phyloP scores from a whole-genome alignment of 768 basidiomycete genomes.

The Tricholoma matsutake region DNA sequence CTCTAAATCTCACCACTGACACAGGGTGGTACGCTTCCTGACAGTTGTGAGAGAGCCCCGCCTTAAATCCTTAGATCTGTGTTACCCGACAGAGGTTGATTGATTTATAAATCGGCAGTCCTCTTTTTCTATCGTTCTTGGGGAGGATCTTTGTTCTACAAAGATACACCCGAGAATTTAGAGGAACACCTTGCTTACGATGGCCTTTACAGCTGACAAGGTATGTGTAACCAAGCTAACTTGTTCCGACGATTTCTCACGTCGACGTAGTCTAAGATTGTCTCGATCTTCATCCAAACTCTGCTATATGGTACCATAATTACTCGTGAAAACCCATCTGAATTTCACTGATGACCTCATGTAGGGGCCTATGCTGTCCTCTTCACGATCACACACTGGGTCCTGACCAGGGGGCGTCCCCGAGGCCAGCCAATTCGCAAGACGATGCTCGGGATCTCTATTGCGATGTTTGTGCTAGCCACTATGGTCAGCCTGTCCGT shows the following conservation, averaged over 20 bases:
- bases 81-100: neutral
- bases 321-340: neutral
- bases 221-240: neutral
- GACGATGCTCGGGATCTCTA: slow-evolving; percentile 28
- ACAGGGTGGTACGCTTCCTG: too few species aligned
- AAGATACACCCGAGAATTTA: neutral
- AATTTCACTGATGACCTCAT: neutral
- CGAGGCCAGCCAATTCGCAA: slow-evolving; percentile 24
- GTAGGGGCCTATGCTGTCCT: slow-evolving; percentile 28
- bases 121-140: neutral
- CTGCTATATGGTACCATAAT: slow-evolving; percentile 22
- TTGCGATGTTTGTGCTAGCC: slow-evolving; percentile 31
- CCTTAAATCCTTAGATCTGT: too few species aligned
- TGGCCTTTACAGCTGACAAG: slow-evolving; percentile 13
- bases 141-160: neutral
- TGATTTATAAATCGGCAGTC: neutral
- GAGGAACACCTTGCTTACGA: neutral
- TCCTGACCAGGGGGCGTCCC: slow-evolving; percentile 25
- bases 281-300: slow-evolving; percentile 24
- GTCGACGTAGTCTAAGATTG: slow-evolving; percentile 16
- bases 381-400: slow-evolving; percentile 28
- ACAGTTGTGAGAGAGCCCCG: too few species aligned
- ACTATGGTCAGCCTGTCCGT: slow-evolving; percentile 23
- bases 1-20: too few species aligned
- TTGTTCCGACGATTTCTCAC: neutral